phyloP scores from a whole-genome alignment of 805 yeast species.

The Candida arabinofermentans region DNA sequence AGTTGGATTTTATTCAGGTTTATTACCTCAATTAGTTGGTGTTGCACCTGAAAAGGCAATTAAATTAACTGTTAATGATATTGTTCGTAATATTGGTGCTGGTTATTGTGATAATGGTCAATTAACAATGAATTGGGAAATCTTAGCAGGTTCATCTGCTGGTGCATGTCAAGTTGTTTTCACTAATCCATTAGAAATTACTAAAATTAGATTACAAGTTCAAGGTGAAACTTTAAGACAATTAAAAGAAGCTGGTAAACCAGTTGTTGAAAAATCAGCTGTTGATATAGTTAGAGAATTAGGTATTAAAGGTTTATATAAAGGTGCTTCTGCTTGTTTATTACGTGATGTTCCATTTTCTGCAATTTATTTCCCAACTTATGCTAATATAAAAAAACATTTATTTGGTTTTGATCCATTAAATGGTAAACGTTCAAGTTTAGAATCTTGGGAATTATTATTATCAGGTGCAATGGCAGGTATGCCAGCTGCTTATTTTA shows the following conservation, averaged over 20 bases:
- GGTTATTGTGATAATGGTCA: conserved; percentile 44
- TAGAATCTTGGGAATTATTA: conserved; percentile 80
- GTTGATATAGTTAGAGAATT: conserved; percentile 69
- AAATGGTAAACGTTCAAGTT: conserved; percentile 50
- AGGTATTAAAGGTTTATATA: conserved; percentile 83
- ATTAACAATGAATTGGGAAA: conserved; percentile 57
- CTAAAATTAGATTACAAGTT: conserved; percentile 90
- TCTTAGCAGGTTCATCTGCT: conserved; percentile 87
- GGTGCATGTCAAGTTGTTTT: conserved; percentile 96
- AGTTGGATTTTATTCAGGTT: conserved; percentile 84
- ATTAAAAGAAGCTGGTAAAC: conserved; percentile 27
- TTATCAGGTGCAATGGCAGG: conserved; percentile 93
- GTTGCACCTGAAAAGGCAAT: conserved; percentile 99
- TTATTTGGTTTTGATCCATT: conserved; percentile 79
- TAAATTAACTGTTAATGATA: conserved; percentile 89
- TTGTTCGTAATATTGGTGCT: conserved; percentile 70
- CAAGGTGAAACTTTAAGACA: conserved; percentile 66
- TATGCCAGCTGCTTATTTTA: conserved; percentile 94
- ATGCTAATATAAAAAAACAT: conserved; percentile 85
- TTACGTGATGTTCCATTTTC: conserved; percentile 95
- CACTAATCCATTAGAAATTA: conserved; percentile 95
- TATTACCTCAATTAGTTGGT: conserved; percentile 91
- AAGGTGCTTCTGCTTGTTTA: conserved; percentile 88
- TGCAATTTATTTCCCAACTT: conserved; percentile 95
- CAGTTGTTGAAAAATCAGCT: conserved; percentile 48